These are phyloP conservation scores for Blastobotrys persicus DNA, from an alignment of 1,139 yeast species.

Conservation along the genomic window DNA sequence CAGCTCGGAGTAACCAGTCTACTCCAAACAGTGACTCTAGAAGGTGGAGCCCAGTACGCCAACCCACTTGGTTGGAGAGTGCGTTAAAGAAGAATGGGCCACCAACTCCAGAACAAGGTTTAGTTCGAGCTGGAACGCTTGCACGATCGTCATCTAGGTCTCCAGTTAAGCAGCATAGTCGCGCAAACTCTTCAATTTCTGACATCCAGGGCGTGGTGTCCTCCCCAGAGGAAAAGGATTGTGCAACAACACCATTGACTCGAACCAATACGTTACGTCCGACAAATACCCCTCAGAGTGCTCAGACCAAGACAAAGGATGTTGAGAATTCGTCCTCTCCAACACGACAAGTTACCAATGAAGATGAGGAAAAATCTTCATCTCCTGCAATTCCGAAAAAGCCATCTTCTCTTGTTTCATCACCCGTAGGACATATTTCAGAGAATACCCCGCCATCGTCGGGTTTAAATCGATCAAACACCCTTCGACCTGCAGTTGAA, in stretches of 20 bases:
- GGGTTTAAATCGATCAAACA: not conserved
- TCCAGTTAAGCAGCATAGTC: constrained; percentile 2
- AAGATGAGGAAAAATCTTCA: too few relatives aligned
- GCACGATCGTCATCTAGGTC: constrained; percentile 20
- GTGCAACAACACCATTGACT: not conserved
- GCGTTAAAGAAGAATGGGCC: constrained; percentile 30
- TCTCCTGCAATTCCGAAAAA: not conserved
- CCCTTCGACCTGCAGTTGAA: not conserved
- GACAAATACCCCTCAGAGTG: not conserved
- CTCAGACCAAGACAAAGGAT: too few relatives aligned
- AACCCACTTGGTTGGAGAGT: constrained; percentile 34
- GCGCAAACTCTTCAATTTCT: not conserved
- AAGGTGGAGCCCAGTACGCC: constrained; percentile 30
- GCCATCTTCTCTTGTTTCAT: not conserved
- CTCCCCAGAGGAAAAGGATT: not conserved
- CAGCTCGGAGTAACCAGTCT: constrained; percentile 2
- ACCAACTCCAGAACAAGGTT: constrained; percentile 20
- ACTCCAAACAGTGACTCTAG: constrained; percentile 21
- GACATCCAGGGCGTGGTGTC: not conserved
- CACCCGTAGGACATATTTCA: not conserved
- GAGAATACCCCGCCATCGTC: not conserved
- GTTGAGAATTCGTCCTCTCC: too few relatives aligned
- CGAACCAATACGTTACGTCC: not conserved
- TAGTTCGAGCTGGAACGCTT: constrained; percentile 18
- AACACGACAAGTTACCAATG: too few relatives aligned